Base-by-base conservation (phyloP, 768 basidiomycete species). In the Mycena maculata region DNA sequence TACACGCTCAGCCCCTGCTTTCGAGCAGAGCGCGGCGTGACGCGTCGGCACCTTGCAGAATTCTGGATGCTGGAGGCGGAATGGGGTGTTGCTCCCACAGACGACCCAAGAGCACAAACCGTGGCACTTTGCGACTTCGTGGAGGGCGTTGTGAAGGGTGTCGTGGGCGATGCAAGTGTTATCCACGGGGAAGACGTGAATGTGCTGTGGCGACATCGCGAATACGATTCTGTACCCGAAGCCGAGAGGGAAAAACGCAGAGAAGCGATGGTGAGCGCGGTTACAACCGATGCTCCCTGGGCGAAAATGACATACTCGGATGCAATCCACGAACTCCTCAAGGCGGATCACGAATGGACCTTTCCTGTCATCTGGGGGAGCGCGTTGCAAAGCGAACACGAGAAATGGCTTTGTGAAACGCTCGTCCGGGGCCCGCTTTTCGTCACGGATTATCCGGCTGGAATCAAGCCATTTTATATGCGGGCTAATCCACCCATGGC, bases 21-120 rank as follows among this genome's bases (percentile, higher is more conserved):
- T 80, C 92, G 98, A 18, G 97, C 98, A 23, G 98, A 99, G 75
- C 88, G 88, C 7, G 93, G 91, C 3, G 86, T 91, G 71, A 98
- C 97, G 2, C 87, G 88, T 33, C 85, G 97, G n/a, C 98, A 99
- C 76, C 86, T 99, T 15, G 90, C 94, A 55, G 98, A 99, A 77
- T 99, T 99, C 78, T 98, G 95, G 93, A 99, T 99, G 98, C 88
- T 98, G 59, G 98, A 99, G 80, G 96, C 94, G 0, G 98, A 99
- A 76, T 91, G 94, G 86, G 31, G 62, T 45, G 75, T 53, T 68
- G 11, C 59, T 22, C 65, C 65, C 15, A 52, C 56, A 13, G 31
- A 23, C 2, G 61, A 67, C 39, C 59, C 69, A 10, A 39, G 44
- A 28, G 36, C 52, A 0, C 69, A 71, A 28, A 71, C 69, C n/a